Base-by-base conservation (phyloP, 2,329 filamentous ascomycete species). In the Hypomyces perniciosus region DNA sequence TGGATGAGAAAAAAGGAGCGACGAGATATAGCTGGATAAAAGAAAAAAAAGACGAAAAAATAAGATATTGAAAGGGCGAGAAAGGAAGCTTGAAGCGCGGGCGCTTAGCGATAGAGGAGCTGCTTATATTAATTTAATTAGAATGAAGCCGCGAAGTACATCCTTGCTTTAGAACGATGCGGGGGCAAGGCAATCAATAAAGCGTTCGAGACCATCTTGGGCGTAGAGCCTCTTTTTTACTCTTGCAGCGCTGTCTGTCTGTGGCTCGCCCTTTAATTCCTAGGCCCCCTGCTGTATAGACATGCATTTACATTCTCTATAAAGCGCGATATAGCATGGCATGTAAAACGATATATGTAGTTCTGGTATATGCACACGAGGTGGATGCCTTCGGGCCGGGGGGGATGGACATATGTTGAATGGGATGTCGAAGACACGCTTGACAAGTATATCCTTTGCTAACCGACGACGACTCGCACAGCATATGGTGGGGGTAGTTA, bases 191-290 rank as follows among this genome's bases (percentile, higher is more conserved):
- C 13, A 45, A 34, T 41, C 42, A 39, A 34, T 43, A 41, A 45
- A 29, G 38, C 50, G 51, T 53, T 53, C 51, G 49, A 48, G 51
- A 53, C 51, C 51, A 46, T 46, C 51, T 48, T 35, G 38, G 51
- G 46, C 51, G 51, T 53, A 46, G 51, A 53, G 50, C 46, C 46
- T 37, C 13, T 44, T 50, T 46, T 40, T 41, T 46, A 33, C 50
- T 44, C 50, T 52, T 35, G 40, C 48, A 42, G 40, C 48, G 20
- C 20, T 20, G 20, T 20, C 20, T 20, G 20, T 20, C 48, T 46
- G 48, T 51, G 48, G 48, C 48, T 51, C 48, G 43, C 48, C 44
- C 48, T 51, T 42, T 37, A 20, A 20, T 20, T 20, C 20, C 20
- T 20, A 3, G 3, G 20, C 20, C 20, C 46, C 48, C 48, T 45